These are phyloP conservation scores for Aspergillus sp. DNA, from an alignment of 2,329 filamentous ascomycete genomes.

Conservation along the genomic window DNA sequence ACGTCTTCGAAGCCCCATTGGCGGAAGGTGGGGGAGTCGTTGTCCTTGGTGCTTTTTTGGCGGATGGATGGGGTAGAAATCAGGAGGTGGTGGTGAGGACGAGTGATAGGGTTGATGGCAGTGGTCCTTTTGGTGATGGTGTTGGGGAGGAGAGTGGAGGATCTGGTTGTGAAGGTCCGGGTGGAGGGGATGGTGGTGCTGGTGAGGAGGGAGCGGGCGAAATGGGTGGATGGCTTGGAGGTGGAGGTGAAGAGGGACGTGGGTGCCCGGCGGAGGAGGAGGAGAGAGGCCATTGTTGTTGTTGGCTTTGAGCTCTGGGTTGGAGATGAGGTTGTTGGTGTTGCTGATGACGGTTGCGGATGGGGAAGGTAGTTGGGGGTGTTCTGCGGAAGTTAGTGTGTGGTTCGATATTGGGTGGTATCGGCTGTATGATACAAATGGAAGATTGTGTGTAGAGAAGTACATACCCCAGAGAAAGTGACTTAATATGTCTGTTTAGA, in stretches of 20 bases:
- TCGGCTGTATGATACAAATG: too few relatives aligned
- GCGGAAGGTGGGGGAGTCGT: conserved; percentile 16
- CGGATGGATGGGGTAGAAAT: conserved; percentile 14
- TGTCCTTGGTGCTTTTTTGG: conserved; percentile 18
- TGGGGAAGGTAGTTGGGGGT: too few relatives aligned
- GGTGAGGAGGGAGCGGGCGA: neutral
- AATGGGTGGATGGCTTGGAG: neutral
- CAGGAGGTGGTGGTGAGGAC: neutral
- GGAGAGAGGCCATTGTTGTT: conserved; percentile 16
- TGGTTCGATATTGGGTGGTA: neutral
- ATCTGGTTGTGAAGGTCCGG: neutral
- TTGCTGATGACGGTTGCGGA: neutral
- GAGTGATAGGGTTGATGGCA: neutral
- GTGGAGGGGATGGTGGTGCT: neutral
- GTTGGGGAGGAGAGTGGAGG: neutral
- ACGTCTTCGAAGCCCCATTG: conserved; percentile 42
- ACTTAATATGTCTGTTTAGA: neutral
- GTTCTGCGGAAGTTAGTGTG: neutral
- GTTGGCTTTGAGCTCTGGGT: neutral
- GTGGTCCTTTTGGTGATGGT: neutral
- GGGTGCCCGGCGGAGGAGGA: conserved; percentile 8
- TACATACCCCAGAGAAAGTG: neutral
- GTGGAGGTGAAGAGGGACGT: conserved; percentile 11
- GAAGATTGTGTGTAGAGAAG: neutral
- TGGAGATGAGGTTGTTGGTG: neutral